Base-by-base conservation (phyloP, 2,329 filamentous ascomycete species). In the Coniochaeta sp. region DNA sequence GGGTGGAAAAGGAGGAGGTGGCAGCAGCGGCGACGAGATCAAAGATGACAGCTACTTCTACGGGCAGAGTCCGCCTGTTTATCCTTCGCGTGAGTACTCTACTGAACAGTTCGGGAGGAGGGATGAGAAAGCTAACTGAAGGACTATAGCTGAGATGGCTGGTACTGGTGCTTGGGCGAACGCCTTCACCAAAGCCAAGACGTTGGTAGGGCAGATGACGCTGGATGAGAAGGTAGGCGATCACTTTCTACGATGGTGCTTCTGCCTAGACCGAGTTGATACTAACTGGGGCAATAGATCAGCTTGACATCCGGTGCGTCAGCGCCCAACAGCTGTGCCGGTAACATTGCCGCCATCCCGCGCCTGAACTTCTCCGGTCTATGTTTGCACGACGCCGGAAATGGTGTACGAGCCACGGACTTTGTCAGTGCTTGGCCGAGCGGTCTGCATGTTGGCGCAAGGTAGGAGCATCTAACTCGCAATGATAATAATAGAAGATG, bases 241-340 rank as follows among this genome's bases (percentile, higher is more conserved):
- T 20, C n/a, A 5, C 14, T 20, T n/a, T n/a, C n/a, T n/a, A n/a
- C n/a, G n/a, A n/a, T n/a, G n/a, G n/a, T n/a, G n/a, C n/a, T n/a
- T n/a, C n/a, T n/a, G n/a, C n/a, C n/a, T n/a, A n/a, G n/a, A n/a
- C n/a, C n/a, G n/a, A n/a, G n/a, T n/a, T n/a, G 33, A 24, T 28
- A 51, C 18, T 45, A 33, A 24, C 13, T 16, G 20, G 24, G 30
- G 3, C 0, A 20, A 18, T 35, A 75, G 72, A 83, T 91, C 62
- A 86, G 83, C 60, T 67, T 94, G 53, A 91, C 87, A 0, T 86
- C 86, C 1, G 89, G 89, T 56, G 78, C 83, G 46, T 75, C 79
- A 58, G 82, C 66, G 3, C 68, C 70, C n/a, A 74, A 71, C 26
- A 68, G 74, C 45, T 80, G 77, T 60, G 67, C 69, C 0, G 77